Conservation (phyloP, 768 basidiomycete genomes). For the Boletellus emodensis region DNA sequence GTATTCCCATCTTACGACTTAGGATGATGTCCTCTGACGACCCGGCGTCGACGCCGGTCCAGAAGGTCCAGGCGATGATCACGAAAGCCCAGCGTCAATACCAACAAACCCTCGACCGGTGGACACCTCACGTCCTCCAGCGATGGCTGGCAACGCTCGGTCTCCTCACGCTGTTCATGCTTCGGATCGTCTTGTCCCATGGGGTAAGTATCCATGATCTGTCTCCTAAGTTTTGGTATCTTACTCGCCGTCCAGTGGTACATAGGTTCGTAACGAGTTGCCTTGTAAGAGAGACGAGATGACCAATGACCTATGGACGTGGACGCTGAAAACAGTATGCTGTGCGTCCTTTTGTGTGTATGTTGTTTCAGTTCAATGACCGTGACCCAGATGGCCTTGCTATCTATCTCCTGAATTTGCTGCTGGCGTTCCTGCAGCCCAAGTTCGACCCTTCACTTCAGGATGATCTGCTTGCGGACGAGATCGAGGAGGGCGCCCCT, state of each 20-base stretch:
- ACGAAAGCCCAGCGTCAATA: conserved; percentile 67
- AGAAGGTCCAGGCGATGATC: conserved; percentile 25
- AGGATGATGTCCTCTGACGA: conserved; percentile 35
- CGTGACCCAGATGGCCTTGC: conserved; percentile 70
- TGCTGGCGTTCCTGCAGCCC: conserved; percentile 96
- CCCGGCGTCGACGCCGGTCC: conserved; percentile 24
- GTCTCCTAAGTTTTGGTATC: not conserved
- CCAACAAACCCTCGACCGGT: conserved; percentile 85
- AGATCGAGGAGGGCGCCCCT: conserved; percentile 90
- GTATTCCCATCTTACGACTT: conserved; percentile 5
- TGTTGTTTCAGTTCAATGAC: conserved; percentile 1
- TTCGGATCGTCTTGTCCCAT: conserved; percentile 84
- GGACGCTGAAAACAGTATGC: conserved; percentile 45
- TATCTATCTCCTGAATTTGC: conserved; percentile 93
- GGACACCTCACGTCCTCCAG: conserved; percentile 85
- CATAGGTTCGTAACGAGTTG: conserved; percentile 60
- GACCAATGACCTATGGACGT: not conserved
- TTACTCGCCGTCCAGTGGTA: conserved; percentile 62
- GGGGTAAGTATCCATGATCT: conserved; percentile 54
- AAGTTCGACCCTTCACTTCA: conserved; percentile 96
- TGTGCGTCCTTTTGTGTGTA: conserved; percentile 45
- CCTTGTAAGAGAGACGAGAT: not conserved
- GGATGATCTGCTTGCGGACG: conserved; percentile 89
- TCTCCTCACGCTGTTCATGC: conserved; percentile 68
- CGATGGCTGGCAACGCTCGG: conserved; percentile 81